phyloP scores from a whole-genome alignment of 495 filamentous ascomycete genomes.

The Bombardia bombarda region DNA sequence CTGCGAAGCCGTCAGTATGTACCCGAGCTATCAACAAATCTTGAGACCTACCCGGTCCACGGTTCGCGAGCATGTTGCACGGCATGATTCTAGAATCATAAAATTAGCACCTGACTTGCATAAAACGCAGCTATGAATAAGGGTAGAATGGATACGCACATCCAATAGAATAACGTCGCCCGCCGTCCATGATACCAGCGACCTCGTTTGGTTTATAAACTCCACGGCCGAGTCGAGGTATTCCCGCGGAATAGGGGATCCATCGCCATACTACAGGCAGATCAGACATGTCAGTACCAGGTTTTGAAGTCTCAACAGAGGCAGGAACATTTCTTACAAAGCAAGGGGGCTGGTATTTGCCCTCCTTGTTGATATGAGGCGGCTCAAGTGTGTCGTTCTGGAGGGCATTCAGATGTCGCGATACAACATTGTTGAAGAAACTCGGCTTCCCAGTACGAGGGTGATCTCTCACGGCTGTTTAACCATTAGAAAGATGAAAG shows the following conservation, averaged over 20 bases:
- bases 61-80: conserved; percentile 20
- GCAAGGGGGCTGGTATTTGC: conserved; percentile 18
- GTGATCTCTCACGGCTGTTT: conserved; percentile 35
- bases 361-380: conserved; percentile 12
- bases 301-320: no score
- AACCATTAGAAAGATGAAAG: background rate
- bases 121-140: background rate
- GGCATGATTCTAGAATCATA: conserved; percentile 11
- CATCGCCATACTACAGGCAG: conserved; percentile 35
- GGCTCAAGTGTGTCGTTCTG: conserved; percentile 14
- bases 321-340: conserved; percentile 18
- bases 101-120: background rate
- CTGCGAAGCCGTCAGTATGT: background rate
- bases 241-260: conserved; percentile 41
- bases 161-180: conserved; percentile 22
- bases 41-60: conserved; percentile 12
- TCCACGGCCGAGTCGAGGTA: conserved; percentile 37
- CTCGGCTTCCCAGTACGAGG: conserved; percentile 39
- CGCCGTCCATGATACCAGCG: conserved; percentile 13
- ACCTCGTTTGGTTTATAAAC: conserved; percentile 25
- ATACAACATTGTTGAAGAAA: conserved; percentile 45
- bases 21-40: background rate
- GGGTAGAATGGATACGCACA: conserved; percentile 3
- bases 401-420: conserved; percentile 34
- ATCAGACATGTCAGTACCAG: background rate